phyloP scores from a whole-genome alignment of 108 stramenopile species.

The Chaetoceros tenuissimus region DNA sequence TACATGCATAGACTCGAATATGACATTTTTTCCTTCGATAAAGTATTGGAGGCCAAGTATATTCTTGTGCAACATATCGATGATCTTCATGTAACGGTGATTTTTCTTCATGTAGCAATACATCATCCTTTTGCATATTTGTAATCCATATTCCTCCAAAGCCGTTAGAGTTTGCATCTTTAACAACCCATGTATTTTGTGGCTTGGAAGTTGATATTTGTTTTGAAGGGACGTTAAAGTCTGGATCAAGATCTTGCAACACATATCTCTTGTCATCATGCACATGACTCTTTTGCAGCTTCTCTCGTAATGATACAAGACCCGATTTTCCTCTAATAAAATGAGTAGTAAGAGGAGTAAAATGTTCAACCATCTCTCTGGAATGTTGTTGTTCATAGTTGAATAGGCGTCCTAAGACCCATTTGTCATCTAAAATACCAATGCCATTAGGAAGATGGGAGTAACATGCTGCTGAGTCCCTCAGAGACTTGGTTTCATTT shows the following conservation, averaged over 20 bases:
- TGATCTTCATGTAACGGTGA: conserved; percentile 33
- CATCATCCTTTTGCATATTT: conserved; percentile 27
- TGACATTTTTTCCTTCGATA: conserved; percentile 65
- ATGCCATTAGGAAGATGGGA: conserved; percentile 77
- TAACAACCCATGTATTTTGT: conserved; percentile 65
- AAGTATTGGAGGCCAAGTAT: conserved; percentile 72
- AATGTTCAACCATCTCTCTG: conserved; percentile 1
- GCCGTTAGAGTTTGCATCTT: conserved; percentile 74
- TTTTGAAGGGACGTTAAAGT: not conserved
- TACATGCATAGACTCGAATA: conserved; percentile 65
- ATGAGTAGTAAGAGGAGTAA: conserved; percentile 50
- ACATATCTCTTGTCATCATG: not conserved
- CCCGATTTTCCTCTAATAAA: conserved; percentile 51
- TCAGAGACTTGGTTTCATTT: conserved; percentile 37
- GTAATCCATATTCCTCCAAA: conserved; percentile 83
- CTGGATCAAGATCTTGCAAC: conserved; percentile 1
- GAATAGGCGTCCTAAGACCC: conserved; percentile 64
- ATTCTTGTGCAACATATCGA: conserved; percentile 64
- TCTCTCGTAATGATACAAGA: conserved; percentile 31
- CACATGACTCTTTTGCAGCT: conserved; percentile 5
- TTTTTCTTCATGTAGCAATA: conserved; percentile 10
- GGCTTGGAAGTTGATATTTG: conserved; percentile 4
- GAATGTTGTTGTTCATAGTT: conserved; percentile 1
- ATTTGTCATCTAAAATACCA: conserved; percentile 62
- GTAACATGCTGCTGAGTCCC: conserved; percentile 43